Evolutionary conservation across 495 filamentous ascomycete species (phyloP), one percentile per base, ranked within the genome.

Genomic region (Trichocladium uniseriatum): DNA sequence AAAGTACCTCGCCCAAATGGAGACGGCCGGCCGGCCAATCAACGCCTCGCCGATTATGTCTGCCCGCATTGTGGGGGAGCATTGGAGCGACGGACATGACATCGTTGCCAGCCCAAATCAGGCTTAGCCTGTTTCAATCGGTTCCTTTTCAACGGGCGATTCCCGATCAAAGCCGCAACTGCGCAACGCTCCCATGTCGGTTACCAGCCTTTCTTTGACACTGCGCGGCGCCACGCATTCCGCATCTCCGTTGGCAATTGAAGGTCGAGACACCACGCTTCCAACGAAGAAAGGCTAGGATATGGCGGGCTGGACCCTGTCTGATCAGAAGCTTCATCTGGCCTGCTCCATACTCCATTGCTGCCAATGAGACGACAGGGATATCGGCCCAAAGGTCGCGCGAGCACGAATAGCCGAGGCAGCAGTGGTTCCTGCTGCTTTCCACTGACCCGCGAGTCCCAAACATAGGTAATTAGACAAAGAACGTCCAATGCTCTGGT

Each of bases 1-100:
- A 54, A 58, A 60, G 59, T 53, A 52, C 52, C 58, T 62, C 50
- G 51, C 54, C 50, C 54, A 49, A 46, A 56, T 61, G 60, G 60
- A 59, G 53, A 49, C 55, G 45, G 42, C 21, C 34, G 10, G 21
- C 24, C 14, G 51, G 39, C 60, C 55, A 63, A 63, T 63, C 55
- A 63, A 19, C 29, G 41, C 10, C 27, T 34, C 38, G 48, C 24
- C 45, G 43, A 61, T 63, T 63, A 52, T 59, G 45, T 42, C 50
- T 55, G 42, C 45, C 45, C 45, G 49, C 58, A 59, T 49, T 60
- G 60, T 61, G 60, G 58, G 60, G 57, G 60, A 54, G 37, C 27
- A 16, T 13, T 39, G 40, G 24, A 35, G 20, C 5, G 24, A 15
- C 1, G 13, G 45, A 53, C 50, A 61, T 63, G 57, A 63, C 55